Evolutionary conservation across 257 asterid species (phyloP).

Genomic region (Solanum bukasovii): DNA sequence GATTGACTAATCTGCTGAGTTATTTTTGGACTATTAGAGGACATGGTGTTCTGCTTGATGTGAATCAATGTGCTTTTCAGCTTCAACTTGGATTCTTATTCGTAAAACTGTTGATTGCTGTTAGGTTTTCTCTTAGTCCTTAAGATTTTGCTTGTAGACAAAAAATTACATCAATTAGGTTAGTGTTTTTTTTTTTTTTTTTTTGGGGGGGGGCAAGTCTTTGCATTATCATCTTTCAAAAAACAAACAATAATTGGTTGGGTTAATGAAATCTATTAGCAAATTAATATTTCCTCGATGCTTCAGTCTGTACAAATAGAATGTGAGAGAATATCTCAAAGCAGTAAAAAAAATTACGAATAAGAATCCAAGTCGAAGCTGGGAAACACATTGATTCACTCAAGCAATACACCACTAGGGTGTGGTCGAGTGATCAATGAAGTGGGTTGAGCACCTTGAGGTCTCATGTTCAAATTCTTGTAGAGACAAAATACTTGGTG

Average conservation of each 20-base stretch:
- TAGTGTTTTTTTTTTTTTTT: background rate
- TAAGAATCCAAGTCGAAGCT: background rate
- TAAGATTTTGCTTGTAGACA: background rate
- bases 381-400: background rate
- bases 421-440: background rate
- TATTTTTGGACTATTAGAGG: background rate
- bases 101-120: background rate
- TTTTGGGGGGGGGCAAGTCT: too few species aligned
- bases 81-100: background rate
- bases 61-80: background rate
- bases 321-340: background rate
- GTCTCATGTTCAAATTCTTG: background rate
- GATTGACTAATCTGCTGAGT: background rate
- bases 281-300: background rate
- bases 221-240: background rate
- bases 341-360: background rate
- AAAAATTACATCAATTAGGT: background rate
- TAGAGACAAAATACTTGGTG: background rate
- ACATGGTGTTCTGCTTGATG: background rate
- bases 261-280: background rate
- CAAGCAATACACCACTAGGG: background rate
- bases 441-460: background rate
- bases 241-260: background rate
- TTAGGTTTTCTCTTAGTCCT: background rate
- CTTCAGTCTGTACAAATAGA: background rate